Percentiles rank a stretch among this genome's conserved stretches.
phyloP scores from a whole-genome alignment of 2,329 filamentous ascomycete genomes.

The Phaeosphaeria sp. region DNA sequence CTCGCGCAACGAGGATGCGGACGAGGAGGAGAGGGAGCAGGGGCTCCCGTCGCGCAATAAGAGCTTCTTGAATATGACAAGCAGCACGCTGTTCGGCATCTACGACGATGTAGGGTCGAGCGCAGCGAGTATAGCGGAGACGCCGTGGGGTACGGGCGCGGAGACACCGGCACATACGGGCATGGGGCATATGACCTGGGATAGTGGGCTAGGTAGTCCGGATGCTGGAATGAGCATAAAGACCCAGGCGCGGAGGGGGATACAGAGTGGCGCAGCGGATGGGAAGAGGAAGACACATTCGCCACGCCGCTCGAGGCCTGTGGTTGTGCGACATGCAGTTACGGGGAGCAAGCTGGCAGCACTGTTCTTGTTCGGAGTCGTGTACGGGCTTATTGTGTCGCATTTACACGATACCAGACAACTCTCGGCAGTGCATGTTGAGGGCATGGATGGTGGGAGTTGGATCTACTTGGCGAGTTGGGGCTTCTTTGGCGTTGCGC shows the following conservation, averaged over 20 bases:
- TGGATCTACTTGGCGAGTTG: constrained; percentile 79
- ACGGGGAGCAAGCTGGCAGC: constrained; percentile 65
- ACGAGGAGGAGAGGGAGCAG: constrained; percentile 20
- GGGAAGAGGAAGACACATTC: constrained; percentile 8
- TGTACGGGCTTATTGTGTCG: constrained; percentile 82
- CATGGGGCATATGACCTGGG: constrained; percentile 23
- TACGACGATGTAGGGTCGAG: constrained; percentile 62
- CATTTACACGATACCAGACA: constrained; percentile 75
- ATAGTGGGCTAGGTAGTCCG: constrained; percentile 32
- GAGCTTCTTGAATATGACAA: constrained; percentile 84
- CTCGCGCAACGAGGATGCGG: constrained; percentile 28
- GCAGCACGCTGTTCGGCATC: constrained; percentile 89
- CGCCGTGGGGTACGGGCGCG: constrained; percentile 80
- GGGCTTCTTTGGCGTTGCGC: constrained; percentile 77
- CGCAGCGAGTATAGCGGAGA: constrained; percentile 62
- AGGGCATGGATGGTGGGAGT: constrained; percentile 59
- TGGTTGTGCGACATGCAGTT: constrained; percentile 55
- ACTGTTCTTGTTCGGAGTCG: constrained; percentile 79
- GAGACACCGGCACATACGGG: constrained; percentile 64
- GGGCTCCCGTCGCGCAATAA: constrained; percentile 65
- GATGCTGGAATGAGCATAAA: constrained; percentile 36
- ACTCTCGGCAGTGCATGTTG: constrained; percentile 68
- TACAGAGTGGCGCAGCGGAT: constrained; percentile 4
- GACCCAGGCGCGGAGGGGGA: constrained; percentile 17
- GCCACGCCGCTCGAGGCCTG: constrained; percentile 17